A percentile compares a stretch with the other conserved stretches of the same genome.
These are phyloP conservation scores for Solanum hybrid DNA, from an alignment of 305 asterid genomes.

Conservation along the genomic window DNA sequence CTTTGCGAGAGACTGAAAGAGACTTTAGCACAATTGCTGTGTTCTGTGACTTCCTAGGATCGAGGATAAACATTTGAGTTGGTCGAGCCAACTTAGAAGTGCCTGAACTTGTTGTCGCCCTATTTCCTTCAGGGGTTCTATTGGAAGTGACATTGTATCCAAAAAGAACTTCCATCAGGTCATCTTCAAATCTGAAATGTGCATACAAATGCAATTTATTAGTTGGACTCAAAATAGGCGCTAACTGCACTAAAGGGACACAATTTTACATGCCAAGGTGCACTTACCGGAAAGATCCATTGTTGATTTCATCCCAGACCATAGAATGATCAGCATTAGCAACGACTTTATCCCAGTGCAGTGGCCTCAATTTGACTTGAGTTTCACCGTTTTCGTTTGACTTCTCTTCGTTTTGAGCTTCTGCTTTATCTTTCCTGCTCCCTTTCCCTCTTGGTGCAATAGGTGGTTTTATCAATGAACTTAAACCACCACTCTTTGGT, in stretches of 20 bases:
- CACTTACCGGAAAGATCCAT: conserved; percentile 72
- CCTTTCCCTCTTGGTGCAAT: conserved; percentile 22
- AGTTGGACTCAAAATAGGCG: neutral
- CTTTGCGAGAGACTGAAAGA: conserved; percentile 44
- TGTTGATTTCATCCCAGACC: conserved; percentile 77
- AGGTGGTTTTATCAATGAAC: conserved; percentile 34
- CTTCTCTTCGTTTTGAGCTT: conserved; percentile 17
- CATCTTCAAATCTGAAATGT: conserved; percentile 54
- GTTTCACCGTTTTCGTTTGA: conserved; percentile 18
- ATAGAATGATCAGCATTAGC: conserved; percentile 68
- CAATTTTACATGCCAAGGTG: neutral
- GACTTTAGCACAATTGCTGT: conserved; percentile 66
- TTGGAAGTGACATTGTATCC: conserved; percentile 38
- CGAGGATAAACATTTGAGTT: conserved; percentile 51
- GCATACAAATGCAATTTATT: neutral
- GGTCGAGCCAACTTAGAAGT: conserved; percentile 24
- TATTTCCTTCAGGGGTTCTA: conserved; percentile 23
- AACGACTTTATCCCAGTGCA: conserved; percentile 84
- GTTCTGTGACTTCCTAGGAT: conserved; percentile 71
- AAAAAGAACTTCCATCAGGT: conserved; percentile 67
- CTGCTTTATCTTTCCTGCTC: conserved; percentile 11
- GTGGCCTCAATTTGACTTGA: conserved; percentile 52
- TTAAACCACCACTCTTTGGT: conserved; percentile 12
- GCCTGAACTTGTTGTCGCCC: conserved; percentile 12
- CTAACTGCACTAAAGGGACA: neutral